Evolutionary conservation across 2,329 filamentous ascomycete species (phyloP).

Genomic region (Penicillium sp.): DNA sequence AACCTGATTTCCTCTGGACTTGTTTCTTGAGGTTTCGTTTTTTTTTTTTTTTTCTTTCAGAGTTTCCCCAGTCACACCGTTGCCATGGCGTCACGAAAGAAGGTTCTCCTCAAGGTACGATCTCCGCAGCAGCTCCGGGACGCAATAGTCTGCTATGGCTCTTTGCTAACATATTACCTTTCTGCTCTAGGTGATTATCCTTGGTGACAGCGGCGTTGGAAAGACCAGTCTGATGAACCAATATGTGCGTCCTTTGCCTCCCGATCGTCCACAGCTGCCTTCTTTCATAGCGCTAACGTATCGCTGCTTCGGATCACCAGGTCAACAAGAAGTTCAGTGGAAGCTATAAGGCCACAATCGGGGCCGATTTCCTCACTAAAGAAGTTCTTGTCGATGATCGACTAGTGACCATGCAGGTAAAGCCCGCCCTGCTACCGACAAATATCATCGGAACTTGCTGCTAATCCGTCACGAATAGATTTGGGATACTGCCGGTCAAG

Average conservation of each 20-base stretch:
- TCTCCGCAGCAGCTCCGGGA: slow-evolving; percentile 15
- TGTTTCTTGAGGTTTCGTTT: not conserved
- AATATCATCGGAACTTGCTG: slow-evolving; percentile 1
- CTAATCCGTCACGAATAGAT: slow-evolving; percentile 53
- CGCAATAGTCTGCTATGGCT: not conserved
- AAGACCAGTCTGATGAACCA: slow-evolving; percentile 99
- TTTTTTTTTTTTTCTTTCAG: not conserved
- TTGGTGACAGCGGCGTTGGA: slow-evolving; percentile 96
- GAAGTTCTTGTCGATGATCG: slow-evolving; percentile 96
- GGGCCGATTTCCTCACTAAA: slow-evolving; percentile 95
- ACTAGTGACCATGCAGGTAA: slow-evolving; percentile 95
- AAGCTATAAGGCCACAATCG: slow-evolving; percentile 99
- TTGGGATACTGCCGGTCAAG: slow-evolving; percentile 96
- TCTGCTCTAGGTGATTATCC: slow-evolving; percentile 78
- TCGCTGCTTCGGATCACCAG: slow-evolving; percentile 44
- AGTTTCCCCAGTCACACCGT: slow-evolving; percentile 6
- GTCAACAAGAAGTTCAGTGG: slow-evolving; percentile 99
- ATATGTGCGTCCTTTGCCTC: slow-evolving; percentile 68
- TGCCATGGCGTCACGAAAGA: slow-evolving; percentile 74
- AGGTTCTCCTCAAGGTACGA: slow-evolving; percentile 79
- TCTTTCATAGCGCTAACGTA: slow-evolving; percentile 14
- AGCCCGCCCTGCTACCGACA: slow-evolving; percentile 12
- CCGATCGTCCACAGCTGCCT: slow-evolving; percentile 9
- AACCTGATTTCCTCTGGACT: not conserved
- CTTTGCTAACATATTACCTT: slow-evolving; percentile 10